These are phyloP conservation scores for Suhomyces choctaworum DNA, from an alignment of 1,139 yeast genomes.

Conservation along the genomic window DNA sequence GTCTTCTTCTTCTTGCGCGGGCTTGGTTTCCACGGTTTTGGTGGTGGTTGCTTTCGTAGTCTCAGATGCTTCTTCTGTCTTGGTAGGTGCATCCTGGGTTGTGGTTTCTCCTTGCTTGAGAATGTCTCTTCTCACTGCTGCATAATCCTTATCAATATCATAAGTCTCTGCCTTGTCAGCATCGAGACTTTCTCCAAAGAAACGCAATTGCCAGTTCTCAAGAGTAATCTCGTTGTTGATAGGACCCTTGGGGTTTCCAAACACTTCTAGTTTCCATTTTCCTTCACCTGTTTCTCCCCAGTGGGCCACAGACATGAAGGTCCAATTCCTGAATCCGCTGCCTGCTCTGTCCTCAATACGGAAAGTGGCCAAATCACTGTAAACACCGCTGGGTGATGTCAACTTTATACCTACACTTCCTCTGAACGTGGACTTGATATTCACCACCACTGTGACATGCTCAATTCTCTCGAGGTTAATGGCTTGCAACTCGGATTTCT, in stretches of 20 bases:
- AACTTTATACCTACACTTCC: conserved; percentile 71
- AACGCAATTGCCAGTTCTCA: conserved; percentile 69
- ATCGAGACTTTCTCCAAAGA: conserved; percentile 81
- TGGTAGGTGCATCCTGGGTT: conserved; percentile 3
- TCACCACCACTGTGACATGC: conserved; percentile 81
- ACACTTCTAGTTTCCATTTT: conserved; percentile 74
- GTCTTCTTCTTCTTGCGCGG: conserved; percentile 6
- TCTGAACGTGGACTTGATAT: conserved; percentile 62
- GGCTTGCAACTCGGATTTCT: conserved; percentile 47
- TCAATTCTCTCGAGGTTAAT: conserved; percentile 74
- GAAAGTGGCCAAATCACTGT: conserved; percentile 73
- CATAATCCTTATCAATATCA: conserved; percentile 44
- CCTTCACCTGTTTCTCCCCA: conserved; percentile 93
- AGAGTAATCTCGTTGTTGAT: conserved; percentile 46
- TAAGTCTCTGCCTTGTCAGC: conserved; percentile 55
- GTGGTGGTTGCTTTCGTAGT: conserved; percentile 4
- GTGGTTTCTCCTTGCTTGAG: conserved; percentile 14
- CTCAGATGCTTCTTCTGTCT: conserved; percentile 8
- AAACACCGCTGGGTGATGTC: conserved; percentile 72
- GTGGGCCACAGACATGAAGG: conserved; percentile 96
- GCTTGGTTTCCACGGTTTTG: background rate
- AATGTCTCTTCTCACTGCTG: conserved; percentile 37
- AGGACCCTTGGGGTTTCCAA: conserved; percentile 23
- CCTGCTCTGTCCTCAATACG: conserved; percentile 58
- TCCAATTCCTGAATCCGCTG: conserved; percentile 78